phyloP scores from a whole-genome alignment of 2,329 filamentous ascomycete genomes.

The Blastomyces emzantsi region DNA sequence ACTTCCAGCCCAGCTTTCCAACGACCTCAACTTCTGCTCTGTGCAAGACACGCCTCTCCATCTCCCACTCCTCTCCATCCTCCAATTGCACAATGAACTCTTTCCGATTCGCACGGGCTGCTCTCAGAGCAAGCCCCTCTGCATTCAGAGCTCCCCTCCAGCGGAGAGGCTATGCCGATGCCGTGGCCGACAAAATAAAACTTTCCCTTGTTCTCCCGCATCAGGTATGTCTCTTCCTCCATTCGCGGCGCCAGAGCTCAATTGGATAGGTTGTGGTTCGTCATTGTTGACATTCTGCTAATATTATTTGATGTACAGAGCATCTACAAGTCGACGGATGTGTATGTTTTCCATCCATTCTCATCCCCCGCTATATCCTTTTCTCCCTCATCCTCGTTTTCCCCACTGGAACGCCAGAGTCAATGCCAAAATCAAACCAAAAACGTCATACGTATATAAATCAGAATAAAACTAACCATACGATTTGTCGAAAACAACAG shows the following conservation, averaged over 20 bases:
- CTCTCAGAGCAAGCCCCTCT: constrained; percentile 71
- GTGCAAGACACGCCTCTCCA: constrained; percentile 8
- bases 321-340: constrained; percentile 62
- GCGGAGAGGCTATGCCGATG: constrained; percentile 86
- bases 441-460: neutral
- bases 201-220: constrained; percentile 95
- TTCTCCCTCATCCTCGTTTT: neutral
- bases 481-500: constrained; percentile 55
- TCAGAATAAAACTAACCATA: constrained; percentile 20
- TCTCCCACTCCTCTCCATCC: constrained; percentile 17
- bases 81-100: constrained; percentile 64
- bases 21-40: constrained; percentile 9
- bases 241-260: constrained; percentile 10
- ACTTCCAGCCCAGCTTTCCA: constrained; percentile 12
- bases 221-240: constrained; percentile 60
- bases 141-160: constrained; percentile 66
- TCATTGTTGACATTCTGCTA: constrained; percentile 17
- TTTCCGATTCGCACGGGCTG: constrained; percentile 82
- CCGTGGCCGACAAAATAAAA: constrained; percentile 90
- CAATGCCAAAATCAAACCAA: neutral
- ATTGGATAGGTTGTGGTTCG: constrained; percentile 5
- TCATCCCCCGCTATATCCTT: neutral
- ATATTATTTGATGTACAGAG: constrained; percentile 38
- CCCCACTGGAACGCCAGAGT: neutral
- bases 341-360: constrained; percentile 44